A percentile compares a stretch with the other conserved stretches of the same genome.
These are phyloP conservation scores for Magnaporthiopsis rhizophila DNA, from an alignment of 2,329 filamentous ascomycete species.

Conservation along the genomic window DNA sequence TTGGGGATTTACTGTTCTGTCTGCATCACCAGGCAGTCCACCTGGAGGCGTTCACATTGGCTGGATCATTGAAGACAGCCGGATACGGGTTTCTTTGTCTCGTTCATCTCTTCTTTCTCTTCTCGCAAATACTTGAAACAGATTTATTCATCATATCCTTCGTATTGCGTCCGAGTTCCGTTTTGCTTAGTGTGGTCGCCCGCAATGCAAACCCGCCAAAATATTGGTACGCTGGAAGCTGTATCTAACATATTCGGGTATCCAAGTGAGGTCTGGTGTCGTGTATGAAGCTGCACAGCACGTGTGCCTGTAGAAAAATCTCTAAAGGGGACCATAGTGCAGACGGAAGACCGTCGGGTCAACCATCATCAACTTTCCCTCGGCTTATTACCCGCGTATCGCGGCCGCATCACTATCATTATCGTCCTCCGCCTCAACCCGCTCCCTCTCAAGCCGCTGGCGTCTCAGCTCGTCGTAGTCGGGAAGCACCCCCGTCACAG, in stretches of 20 bases:
- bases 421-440: not conserved
- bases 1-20: not conserved
- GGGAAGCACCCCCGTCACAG: slow-evolving; percentile 26
- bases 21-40: not conserved
- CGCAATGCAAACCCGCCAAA: too few relatives aligned
- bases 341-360: not conserved
- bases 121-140: not conserved
- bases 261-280: not conserved
- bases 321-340: too few relatives aligned
- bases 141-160: not conserved
- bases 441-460: slow-evolving; percentile 7
- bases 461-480: slow-evolving; percentile 21
- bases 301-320: too few relatives aligned
- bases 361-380: not conserved
- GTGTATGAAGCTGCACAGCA: too few relatives aligned
- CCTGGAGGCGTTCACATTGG: not conserved
- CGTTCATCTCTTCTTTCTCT: not conserved
- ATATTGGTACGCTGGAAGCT: not conserved
- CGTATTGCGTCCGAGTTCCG: not conserved
- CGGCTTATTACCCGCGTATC: too few relatives aligned
- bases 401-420: not conserved
- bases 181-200: too few relatives aligned
- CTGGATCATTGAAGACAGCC: not conserved
- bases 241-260: not conserved
- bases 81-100: not conserved